Evolutionary conservation across 2,329 filamentous ascomycete genomes (phyloP), one percentile per base, ranked within the genome.

Genomic region (Phialophora tarda): DNA sequence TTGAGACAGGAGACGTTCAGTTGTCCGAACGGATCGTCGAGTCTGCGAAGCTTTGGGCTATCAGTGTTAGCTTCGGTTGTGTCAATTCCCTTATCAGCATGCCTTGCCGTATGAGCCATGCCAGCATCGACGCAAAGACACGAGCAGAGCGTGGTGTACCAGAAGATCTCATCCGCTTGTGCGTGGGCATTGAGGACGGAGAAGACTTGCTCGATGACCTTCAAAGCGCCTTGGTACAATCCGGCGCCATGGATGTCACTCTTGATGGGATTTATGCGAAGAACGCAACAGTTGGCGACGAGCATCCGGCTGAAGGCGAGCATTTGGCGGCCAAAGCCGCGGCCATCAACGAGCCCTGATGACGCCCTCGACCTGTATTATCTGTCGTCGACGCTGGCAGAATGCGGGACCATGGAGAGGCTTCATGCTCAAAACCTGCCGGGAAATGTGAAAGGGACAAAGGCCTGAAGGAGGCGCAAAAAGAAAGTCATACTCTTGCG

Each of bases 41-140:
- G 81, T 91, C 91, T 32, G 91, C 95, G 2, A 88, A 91, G 71
- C 83, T 99, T 34, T 99, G 92, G 89, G 93, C 91, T 38, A 99
- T 99, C 73, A 96, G 91, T 71, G 95, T 99, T 66, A 97, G 92
- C 75, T 99, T 99, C 77, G 95, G 95, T 56, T 98, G 95, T 77
- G 95, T 99, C 71, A 99, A 99, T 82, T 96, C 92, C 77, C 82
- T 99, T 78, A 99, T 99, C 79, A 97, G 93, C 82, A 97, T 99
- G 94, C 94, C 95, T 8, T 99, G 95, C 81, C 93, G 94, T 75
- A 99, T 99, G 96, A 98, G 94, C 80, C 95, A 99, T 80, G 95
- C 95, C 47, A 97, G 92, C 77, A 99, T 99, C 75, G 95, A 98
- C 76, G 91, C 93, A 66, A 96, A 97, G 82, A 98, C 93, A 60